phyloP scores from a whole-genome alignment of 2,329 filamentous ascomycete species.

The Xylaria sp. region DNA sequence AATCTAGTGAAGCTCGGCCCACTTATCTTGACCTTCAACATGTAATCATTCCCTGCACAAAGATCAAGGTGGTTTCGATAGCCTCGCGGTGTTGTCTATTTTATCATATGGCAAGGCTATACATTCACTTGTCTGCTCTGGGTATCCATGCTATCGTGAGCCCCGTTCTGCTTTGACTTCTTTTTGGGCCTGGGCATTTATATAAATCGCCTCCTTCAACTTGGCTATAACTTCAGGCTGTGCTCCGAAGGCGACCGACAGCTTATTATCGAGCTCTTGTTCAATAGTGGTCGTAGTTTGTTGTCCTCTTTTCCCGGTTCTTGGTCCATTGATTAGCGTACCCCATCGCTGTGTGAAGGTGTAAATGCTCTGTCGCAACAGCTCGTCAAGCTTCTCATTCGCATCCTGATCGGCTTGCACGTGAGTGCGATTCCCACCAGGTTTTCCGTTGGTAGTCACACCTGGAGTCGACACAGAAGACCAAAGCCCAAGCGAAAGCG shows the following conservation, averaged over 20 bases:
- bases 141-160: slow-evolving; percentile 35
- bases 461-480: slow-evolving; percentile 41
- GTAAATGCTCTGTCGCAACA: slow-evolving; percentile 71
- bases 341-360: slow-evolving; percentile 72
- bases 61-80: not conserved
- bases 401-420: slow-evolving; percentile 61
- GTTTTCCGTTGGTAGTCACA: slow-evolving; percentile 37
- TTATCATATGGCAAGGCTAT: not conserved
- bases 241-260: slow-evolving; percentile 68
- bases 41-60: slow-evolving; percentile 1
- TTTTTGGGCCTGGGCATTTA: slow-evolving; percentile 65
- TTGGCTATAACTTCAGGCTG: slow-evolving; percentile 69
- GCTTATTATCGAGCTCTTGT: slow-evolving; percentile 65
- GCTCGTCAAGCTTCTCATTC: slow-evolving; percentile 72
- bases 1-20: slow-evolving; percentile 5
- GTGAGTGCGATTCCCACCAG: slow-evolving; percentile 34
- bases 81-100: not conserved
- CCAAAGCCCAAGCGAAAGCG: slow-evolving; percentile 55
- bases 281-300: slow-evolving; percentile 59
- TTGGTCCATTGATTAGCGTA: slow-evolving; percentile 61
- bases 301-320: slow-evolving; percentile 59
- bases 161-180: slow-evolving; percentile 52
- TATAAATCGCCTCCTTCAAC: slow-evolving; percentile 70
- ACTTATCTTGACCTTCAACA: slow-evolving; percentile 11
- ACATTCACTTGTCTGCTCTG: not conserved